Evolutionary conservation across 139 green algal genomes (phyloP), one percentile per base, ranked within the genome.

Genomic region (Chlamydomonas schloesseri): DNA sequence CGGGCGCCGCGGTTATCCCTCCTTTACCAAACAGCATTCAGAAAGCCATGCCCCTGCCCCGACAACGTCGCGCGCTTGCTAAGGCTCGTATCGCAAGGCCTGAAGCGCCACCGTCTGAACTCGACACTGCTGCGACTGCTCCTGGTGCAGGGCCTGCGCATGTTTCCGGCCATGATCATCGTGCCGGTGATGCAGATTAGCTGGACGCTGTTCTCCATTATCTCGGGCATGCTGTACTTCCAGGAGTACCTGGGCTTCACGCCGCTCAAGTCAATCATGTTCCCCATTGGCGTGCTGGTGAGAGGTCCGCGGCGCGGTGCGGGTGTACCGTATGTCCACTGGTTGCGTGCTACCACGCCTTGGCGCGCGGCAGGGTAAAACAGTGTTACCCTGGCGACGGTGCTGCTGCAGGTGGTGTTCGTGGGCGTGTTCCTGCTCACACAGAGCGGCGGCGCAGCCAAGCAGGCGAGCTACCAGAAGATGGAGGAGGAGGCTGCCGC

Each of bases 101-200:
- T n/a, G n/a, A n/a, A n/a, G n/a, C n/a, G n/a, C n/a, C n/a, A n/a
- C n/a, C n/a, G n/a, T n/a, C n/a, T n/a, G n/a, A n/a, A n/a, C n/a
- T n/a, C n/a, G n/a, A n/a, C n/a, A n/a, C n/a, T n/a, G n/a, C n/a
- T n/a, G n/a, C n/a, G n/a, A n/a, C n/a, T n/a, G n/a, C 42, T 13
- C 8, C 42, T 50, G 42, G 8, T 17, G 55, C 90, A 97, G 93
- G 96, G 90, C 1, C 84, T 98, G 78, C 86, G 87, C 46, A 90
- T 97, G 37, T 98, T 98, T 81, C 93, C 94, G 5, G 95, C 95
- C 28, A 93, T 96, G 68, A 83, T 98, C 60, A 98, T 98, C 64
- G 96, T 98, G 76, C 96, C 96, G 0, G 91, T 93, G 14, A 93
- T 98, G 82, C 95, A 98, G 67, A 97, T 98, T 82, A 90, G 86